These are phyloP conservation scores for Fraxinus velutina DNA, from an alignment of 305 asterid genomes.

Conservation along the genomic window DNA sequence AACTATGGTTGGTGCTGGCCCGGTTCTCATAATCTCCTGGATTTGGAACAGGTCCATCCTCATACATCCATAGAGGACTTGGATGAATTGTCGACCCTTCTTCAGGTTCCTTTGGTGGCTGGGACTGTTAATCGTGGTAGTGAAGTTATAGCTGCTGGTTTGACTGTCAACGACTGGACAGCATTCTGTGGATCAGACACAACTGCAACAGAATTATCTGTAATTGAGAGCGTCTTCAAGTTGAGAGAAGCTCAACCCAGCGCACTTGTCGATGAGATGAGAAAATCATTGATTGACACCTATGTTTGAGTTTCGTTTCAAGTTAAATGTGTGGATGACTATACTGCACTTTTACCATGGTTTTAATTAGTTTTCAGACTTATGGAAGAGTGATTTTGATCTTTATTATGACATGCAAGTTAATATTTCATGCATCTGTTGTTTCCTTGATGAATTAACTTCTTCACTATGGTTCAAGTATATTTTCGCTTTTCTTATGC, in stretches of 20 bases:
- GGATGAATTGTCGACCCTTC: slow-evolving; percentile 83
- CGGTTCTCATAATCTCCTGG: background rate
- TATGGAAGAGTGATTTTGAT: background rate
- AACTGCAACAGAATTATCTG: slow-evolving; percentile 85
- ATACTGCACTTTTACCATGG: background rate
- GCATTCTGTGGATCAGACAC: slow-evolving; percentile 94
- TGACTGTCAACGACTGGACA: slow-evolving; percentile 82
- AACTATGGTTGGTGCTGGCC: background rate
- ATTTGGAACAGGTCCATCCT: slow-evolving; percentile 67
- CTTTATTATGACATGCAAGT: background rate
- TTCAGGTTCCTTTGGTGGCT: slow-evolving; percentile 84
- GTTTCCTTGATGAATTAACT: background rate
- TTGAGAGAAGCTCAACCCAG: slow-evolving; percentile 78
- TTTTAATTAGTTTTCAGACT: background rate
- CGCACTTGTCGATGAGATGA: slow-evolving; percentile 78
- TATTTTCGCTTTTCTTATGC: background rate
- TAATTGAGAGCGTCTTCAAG: slow-evolving; percentile 78
- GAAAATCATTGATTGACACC: slow-evolving; percentile 78
- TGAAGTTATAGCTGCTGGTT: slow-evolving; percentile 77
- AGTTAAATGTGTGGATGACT: background rate
- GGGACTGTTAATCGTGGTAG: slow-evolving; percentile 93
- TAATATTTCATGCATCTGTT: background rate
- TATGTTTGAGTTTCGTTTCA: slow-evolving; percentile 39
- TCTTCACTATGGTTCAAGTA: background rate
- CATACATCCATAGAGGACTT: slow-evolving; percentile 84